phyloP scores from a whole-genome alignment of 441 rosid genomes.

The Corymbia calophylla region DNA sequence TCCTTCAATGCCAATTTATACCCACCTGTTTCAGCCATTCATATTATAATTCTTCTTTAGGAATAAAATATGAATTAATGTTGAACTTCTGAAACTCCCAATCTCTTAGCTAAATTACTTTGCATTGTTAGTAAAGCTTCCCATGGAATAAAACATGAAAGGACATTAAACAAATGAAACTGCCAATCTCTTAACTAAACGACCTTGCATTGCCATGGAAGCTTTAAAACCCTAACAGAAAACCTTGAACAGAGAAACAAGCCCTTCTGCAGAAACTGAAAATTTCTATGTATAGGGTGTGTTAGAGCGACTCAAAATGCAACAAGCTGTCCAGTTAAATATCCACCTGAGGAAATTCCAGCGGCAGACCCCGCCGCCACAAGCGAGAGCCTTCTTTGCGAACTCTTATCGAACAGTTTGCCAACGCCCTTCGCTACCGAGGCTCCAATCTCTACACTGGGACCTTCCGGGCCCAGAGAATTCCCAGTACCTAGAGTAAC shows the following conservation, averaged over 20 bases:
- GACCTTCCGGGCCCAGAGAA: constrained; percentile 96
- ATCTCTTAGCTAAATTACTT: not conserved
- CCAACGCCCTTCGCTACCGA: constrained; percentile 64
- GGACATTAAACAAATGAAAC: not conserved
- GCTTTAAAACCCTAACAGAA: not conserved
- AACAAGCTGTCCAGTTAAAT: not conserved
- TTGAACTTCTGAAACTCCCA: not conserved
- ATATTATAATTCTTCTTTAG: not conserved
- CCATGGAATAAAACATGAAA: not conserved
- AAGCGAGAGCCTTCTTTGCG: constrained; percentile 49
- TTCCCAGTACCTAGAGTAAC: constrained; percentile 90
- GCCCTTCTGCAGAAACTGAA: not conserved
- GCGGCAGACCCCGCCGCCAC: constrained; percentile 91
- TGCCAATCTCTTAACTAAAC: not conserved
- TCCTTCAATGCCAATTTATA: not conserved
- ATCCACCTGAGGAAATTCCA: constrained; percentile 82
- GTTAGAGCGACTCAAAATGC: not conserved
- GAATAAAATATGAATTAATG: not conserved
- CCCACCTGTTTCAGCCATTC: not conserved
- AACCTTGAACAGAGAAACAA: not conserved
- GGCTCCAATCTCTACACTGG: constrained; percentile 91
- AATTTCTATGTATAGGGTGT: not conserved
- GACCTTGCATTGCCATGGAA: not conserved
- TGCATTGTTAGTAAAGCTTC: not conserved
- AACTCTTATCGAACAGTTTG: constrained; percentile 30